Conservation (phyloP, 768 basidiomycete species). For the Cystoderma amianthinum region DNA sequence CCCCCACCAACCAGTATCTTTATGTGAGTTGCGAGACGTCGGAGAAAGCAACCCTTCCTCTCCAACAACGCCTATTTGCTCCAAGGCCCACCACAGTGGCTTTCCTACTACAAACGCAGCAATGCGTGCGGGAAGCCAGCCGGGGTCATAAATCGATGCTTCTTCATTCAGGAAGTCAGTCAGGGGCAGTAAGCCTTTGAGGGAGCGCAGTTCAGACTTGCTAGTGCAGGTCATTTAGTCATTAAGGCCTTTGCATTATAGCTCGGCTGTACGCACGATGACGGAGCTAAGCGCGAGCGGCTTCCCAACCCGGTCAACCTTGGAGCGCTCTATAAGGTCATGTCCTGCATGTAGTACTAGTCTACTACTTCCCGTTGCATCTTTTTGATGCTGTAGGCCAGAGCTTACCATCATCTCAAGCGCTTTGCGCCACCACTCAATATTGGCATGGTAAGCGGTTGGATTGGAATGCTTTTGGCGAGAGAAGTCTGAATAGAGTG, state of each 20-base stretch:
- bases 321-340: slow-evolving; percentile 49
- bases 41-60: slow-evolving; percentile 43
- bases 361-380: slow-evolving; percentile 26
- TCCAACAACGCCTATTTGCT: slow-evolving; percentile 67
- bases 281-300: slow-evolving; percentile 67
- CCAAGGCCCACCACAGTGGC: slow-evolving; percentile 84
- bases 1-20: slow-evolving; percentile 53
- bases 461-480: slow-evolving; percentile 83
- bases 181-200: slow-evolving; percentile 37
- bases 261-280: slow-evolving; percentile 72
- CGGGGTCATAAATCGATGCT: slow-evolving; percentile 60
- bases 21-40: slow-evolving; percentile 15
- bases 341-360: slow-evolving; percentile 55
- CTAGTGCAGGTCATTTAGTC: slow-evolving; percentile 32
- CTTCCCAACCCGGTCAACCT: slow-evolving; percentile 66
- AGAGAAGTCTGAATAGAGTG: slow-evolving; percentile 85
- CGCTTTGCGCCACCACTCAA: slow-evolving; percentile 82
- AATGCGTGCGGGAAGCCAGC: slow-evolving; percentile 64
- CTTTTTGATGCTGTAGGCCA: slow-evolving; percentile 37
- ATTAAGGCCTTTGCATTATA: too few species aligned
- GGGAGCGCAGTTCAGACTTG: slow-evolving; percentile 60
- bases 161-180: slow-evolving; percentile 48
- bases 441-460: slow-evolving; percentile 69
- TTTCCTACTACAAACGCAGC: slow-evolving; percentile 67
- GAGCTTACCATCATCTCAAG: slow-evolving; percentile 53